Percentiles rank a stretch among this genome's conserved stretches.
Evolutionary conservation across 352 stramenopile genomes (phyloP).

Genomic region (Phytophthora multivora): DNA sequence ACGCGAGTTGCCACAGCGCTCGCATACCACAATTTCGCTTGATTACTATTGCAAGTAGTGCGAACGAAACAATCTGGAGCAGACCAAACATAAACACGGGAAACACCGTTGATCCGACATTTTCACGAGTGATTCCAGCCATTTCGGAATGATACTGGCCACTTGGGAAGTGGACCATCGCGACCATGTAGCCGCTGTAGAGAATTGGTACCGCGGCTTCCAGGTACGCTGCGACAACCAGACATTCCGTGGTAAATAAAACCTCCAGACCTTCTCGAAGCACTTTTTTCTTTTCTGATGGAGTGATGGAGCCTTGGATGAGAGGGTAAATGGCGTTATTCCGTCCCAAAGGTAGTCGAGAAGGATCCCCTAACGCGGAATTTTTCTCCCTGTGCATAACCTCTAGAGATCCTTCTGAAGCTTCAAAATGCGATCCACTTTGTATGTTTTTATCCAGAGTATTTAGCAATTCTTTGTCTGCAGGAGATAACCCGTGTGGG

Average conservation of each 20-base stretch:
- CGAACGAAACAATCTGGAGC: conserved; percentile 23
- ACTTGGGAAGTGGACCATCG: conserved; percentile 25
- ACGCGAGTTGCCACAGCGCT: conserved; percentile 1
- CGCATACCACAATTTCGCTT: conserved; percentile 11
- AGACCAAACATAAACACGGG: conserved; percentile 18
- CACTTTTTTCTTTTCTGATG: background rate
- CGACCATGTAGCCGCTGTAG: conserved; percentile 18
- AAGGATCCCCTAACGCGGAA: background rate
- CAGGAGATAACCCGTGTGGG: background rate
- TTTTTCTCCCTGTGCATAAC: background rate
- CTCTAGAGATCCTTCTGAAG: background rate
- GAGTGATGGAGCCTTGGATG: background rate
- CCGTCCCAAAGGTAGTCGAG: background rate
- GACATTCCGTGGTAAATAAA: conserved; percentile 35
- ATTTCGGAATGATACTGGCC: conserved; percentile 9
- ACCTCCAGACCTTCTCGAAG: conserved; percentile 7
- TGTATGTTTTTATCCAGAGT: background rate
- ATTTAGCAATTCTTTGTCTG: background rate
- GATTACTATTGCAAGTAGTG: conserved; percentile 13
- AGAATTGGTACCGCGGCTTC: conserved; percentile 36
- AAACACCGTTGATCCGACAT: background rate
- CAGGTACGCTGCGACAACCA: conserved; percentile 37
- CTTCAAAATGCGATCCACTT: background rate
- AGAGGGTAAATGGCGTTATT: background rate
- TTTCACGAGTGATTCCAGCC: background rate